Evolutionary conservation across 805 yeast genomes (phyloP).

Genomic region (Yarrowia sp.): DNA sequence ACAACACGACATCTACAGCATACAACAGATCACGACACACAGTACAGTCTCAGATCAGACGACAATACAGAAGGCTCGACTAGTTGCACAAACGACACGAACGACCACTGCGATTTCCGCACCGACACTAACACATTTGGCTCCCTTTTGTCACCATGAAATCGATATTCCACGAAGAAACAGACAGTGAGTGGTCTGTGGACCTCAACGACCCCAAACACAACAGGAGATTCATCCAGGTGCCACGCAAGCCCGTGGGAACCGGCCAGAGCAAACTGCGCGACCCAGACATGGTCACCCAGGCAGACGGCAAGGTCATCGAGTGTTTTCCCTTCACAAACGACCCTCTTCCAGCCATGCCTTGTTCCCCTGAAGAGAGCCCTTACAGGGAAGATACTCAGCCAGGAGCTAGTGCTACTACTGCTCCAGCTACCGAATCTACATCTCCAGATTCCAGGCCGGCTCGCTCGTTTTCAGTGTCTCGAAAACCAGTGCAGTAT

Average conservation of each 20-base stretch:
- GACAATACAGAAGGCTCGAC: too few species aligned
- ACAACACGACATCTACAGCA: too few species aligned
- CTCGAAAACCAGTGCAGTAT: constrained; percentile 27
- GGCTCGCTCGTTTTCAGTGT: constrained; percentile 20
- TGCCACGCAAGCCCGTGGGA: constrained; percentile 34
- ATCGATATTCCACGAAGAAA: constrained; percentile 37
- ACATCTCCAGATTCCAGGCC: constrained; percentile 11
- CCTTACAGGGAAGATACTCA: constrained; percentile 15
- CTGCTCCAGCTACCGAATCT: neutral
- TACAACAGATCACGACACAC: too few species aligned
- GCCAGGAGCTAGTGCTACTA: neutral
- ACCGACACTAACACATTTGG: neutral
- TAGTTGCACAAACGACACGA: too few species aligned
- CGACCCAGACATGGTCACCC: constrained; percentile 23
- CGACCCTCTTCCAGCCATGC: constrained; percentile 25
- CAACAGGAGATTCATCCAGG: constrained; percentile 33
- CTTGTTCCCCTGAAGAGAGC: constrained; percentile 25
- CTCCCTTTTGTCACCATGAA: constrained; percentile 1
- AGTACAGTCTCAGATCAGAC: too few species aligned
- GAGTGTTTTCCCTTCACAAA: constrained; percentile 39
- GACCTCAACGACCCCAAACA: constrained; percentile 28
- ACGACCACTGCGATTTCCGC: too few species aligned
- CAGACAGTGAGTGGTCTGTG: constrained; percentile 39
- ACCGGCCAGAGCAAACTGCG: constrained; percentile 36
- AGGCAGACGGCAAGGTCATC: constrained; percentile 12